Percentiles rank a stretch among this genome's conserved stretches.
phyloP scores from a whole-genome alignment of 2,329 filamentous ascomycete species.

The Sporothrix dimorphospora region DNA sequence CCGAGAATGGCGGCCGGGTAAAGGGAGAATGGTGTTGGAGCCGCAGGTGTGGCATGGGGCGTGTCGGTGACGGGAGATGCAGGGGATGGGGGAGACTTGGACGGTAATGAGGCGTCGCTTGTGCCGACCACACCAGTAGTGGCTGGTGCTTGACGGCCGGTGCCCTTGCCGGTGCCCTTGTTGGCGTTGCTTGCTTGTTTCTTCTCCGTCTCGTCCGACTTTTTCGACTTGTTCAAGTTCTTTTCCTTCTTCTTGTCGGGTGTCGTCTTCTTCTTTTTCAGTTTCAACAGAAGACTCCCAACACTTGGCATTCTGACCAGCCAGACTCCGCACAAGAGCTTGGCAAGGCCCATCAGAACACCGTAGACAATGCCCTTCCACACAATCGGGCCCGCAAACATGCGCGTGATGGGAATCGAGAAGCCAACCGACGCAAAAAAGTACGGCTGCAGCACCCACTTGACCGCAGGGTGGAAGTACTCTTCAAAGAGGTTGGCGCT shows the following conservation, averaged over 20 bases:
- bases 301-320: slow-evolving; percentile 29
- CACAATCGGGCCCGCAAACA: slow-evolving; percentile 66
- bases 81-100: background rate
- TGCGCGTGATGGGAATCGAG: slow-evolving; percentile 71
- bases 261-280: background rate
- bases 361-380: slow-evolving; percentile 77
- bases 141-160: too few relatives aligned
- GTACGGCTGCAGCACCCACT: slow-evolving; percentile 66
- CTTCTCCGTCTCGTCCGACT: background rate
- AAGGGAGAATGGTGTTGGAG: slow-evolving; percentile 59
- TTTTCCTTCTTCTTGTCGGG: background rate
- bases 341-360: slow-evolving; percentile 67
- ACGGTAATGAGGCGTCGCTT: background rate
- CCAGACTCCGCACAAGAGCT: slow-evolving; percentile 64
- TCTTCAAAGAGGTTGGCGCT: slow-evolving; percentile 42
- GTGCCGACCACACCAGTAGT: background rate
- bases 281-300: background rate
- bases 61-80: background rate
- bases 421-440: slow-evolving; percentile 80
- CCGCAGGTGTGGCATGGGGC: slow-evolving; percentile 35
- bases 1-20: slow-evolving; percentile 70
- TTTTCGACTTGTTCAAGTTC: background rate
- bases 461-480: slow-evolving; percentile 46
- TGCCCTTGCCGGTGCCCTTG: too few relatives aligned
- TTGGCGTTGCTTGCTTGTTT: too few relatives aligned